Evolutionary conservation across 768 basidiomycete genomes (phyloP), one percentile per base, ranked within the genome.

Genomic region (Suillus cothurnatus): DNA sequence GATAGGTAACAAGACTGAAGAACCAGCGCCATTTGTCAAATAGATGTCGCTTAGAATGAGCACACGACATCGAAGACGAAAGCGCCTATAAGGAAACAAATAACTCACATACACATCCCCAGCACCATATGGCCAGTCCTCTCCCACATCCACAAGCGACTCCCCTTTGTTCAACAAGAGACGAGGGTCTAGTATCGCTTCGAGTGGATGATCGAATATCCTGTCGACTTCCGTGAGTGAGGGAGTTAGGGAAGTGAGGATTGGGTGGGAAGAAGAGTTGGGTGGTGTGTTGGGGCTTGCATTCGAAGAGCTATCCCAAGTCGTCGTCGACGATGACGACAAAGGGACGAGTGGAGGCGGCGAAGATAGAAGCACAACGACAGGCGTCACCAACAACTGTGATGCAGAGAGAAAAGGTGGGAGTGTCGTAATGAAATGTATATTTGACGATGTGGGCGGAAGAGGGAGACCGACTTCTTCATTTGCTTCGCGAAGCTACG

Each of bases 401-500:
- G 83, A 82, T n/a, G 86, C 78, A 2, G 93, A 90, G 7, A 93
- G 76, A 73, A 87, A 87, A 1, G 93, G 91, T 34, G 86, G 84
- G 41, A 93, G 77, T 21, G 82, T 77, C 34, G 87, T 87, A 23
- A 94, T 73, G 2, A 82, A 81, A 70, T 89, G 83, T 21, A 94
- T 78, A 57, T 85, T 74, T 0, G 87, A 84, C 45, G 82, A 84
- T 61, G 80, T 63, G 39, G 58, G 26, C 23, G 58, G 58, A 2
- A 86, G 72, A 0, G 92, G 88, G 3, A 96, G 81, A 1, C 77
- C 86, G 23, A 96, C 91, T 79, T 97, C 95, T 78, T 97, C 95
- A 63, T 86, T 74, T 0, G 95, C 95, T 77, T 97, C 95, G 64
- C 95, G 82, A 57, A 84, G 84, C 94, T 95, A 38, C 31, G 38